Conservation (phyloP, 257 asterid species). For the Capsicum pubescens region DNA sequence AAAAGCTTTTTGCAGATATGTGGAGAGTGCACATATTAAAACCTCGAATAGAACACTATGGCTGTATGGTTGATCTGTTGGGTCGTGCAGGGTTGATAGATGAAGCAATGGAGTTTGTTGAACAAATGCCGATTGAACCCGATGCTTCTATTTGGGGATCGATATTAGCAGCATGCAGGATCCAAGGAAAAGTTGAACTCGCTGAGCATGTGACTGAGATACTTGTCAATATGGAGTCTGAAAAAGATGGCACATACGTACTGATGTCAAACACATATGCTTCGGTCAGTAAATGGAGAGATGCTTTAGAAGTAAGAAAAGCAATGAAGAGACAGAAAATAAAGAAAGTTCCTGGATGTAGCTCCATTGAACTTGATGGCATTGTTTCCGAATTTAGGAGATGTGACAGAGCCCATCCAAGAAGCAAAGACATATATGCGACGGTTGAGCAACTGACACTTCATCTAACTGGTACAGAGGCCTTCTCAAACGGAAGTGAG, state of each 20-base stretch:
- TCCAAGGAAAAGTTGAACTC: slow-evolving; percentile 41
- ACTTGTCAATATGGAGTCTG: slow-evolving; percentile 35
- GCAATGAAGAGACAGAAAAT: slow-evolving; percentile 39
- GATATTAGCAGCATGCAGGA: slow-evolving; percentile 46
- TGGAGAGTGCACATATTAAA: slow-evolving; percentile 35
- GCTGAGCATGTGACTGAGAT: slow-evolving; percentile 40
- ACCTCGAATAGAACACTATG: slow-evolving; percentile 48
- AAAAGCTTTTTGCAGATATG: slow-evolving; percentile 39
- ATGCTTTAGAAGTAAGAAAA: slow-evolving; percentile 34
- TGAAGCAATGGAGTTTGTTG: slow-evolving; percentile 39
- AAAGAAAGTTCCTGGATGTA: slow-evolving; percentile 50
- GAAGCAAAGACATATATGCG: slow-evolving; percentile 33
- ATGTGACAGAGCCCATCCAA: slow-evolving; percentile 43
- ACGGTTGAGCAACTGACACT: slow-evolving; percentile 27
- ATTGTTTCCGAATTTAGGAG: slow-evolving; percentile 43
- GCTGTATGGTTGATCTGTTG: slow-evolving; percentile 51
- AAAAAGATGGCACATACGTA: slow-evolving; percentile 36
- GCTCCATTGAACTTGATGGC: slow-evolving; percentile 51
- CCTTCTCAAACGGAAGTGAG: background rate
- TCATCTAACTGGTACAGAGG: slow-evolving; percentile 26
- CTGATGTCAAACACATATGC: slow-evolving; percentile 52
- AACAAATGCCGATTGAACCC: slow-evolving; percentile 43
- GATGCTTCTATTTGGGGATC: slow-evolving; percentile 45
- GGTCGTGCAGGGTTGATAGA: slow-evolving; percentile 41
- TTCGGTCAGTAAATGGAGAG: slow-evolving; percentile 42